Conservation (phyloP, 257 asterid species). For the Coffea eugenioides region DNA sequence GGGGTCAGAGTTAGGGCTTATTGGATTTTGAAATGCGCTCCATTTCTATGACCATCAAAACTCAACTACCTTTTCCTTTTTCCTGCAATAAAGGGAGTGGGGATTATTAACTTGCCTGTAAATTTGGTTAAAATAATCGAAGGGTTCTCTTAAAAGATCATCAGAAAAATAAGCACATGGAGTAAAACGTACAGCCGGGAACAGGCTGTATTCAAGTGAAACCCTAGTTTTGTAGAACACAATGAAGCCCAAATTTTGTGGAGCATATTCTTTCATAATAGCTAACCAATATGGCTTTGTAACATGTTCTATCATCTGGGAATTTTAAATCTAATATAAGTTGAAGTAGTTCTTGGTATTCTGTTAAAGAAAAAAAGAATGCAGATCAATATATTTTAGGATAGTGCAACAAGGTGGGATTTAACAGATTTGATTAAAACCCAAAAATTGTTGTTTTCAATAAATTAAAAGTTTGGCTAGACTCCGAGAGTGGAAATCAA, state of each 20-base stretch:
- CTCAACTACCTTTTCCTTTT: background rate
- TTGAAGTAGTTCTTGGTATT: background rate
- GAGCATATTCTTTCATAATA: background rate
- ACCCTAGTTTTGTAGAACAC: too few relatives aligned
- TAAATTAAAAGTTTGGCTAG: background rate
- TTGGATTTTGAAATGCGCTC: background rate
- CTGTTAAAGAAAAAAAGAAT: too few relatives aligned
- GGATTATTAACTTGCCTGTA: too few relatives aligned
- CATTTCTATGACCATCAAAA: background rate
- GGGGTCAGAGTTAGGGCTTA: background rate
- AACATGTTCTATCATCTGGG: background rate
- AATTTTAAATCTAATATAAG: background rate
- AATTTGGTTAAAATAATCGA: too few relatives aligned
- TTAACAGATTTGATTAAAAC: background rate
- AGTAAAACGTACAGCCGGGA: background rate
- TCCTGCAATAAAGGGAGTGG: background rate
- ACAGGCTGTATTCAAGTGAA: background rate
- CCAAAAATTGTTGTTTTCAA: background rate
- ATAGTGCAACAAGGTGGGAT: background rate
- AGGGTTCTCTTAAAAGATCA: too few relatives aligned
- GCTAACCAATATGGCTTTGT: background rate
- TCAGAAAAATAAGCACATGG: background rate
- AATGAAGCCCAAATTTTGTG: background rate
- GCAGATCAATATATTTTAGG: too few relatives aligned
- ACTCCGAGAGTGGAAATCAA: background rate